Percentiles rank a stretch among this genome's conserved stretches.
These are phyloP conservation scores for Trichaptum fuscoviolaceum DNA, from an alignment of 768 basidiomycete species.

Conservation along the genomic window DNA sequence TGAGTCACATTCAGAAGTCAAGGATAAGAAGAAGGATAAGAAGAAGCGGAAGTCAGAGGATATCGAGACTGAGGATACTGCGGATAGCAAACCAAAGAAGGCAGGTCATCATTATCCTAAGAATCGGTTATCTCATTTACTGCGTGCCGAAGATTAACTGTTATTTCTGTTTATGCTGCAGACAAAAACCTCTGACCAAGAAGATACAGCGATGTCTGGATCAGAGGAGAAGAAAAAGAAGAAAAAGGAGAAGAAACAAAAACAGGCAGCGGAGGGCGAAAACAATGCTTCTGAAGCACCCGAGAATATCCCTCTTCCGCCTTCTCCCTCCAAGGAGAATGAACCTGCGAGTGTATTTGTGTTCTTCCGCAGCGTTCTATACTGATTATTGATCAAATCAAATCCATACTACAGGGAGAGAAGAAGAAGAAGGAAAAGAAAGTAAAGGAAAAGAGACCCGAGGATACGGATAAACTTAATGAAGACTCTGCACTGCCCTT, in stretches of 20 bases:
- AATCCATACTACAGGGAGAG: slow-evolving; percentile 18
- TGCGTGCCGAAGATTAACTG: background rate
- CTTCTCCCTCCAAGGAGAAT: background rate
- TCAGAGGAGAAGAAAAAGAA: slow-evolving; percentile 12
- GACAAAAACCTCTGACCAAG: background rate
- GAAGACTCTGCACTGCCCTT: slow-evolving; percentile 4
- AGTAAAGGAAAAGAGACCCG: slow-evolving; percentile 22
- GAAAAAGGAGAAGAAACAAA: slow-evolving; percentile 30
- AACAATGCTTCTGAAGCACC: background rate
- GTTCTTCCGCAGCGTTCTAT: background rate
- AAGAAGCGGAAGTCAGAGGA: slow-evolving; percentile 15
- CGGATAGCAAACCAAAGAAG: slow-evolving; percentile 1
- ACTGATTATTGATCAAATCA: background rate
- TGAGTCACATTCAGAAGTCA: slow-evolving; percentile 1
- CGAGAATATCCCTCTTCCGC: background rate
- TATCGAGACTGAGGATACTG: slow-evolving; percentile 11
- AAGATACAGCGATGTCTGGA: background rate
- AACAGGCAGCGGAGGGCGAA: background rate
- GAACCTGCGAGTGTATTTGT: background rate
- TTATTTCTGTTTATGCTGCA: background rate
- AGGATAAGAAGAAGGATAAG: slow-evolving; percentile 15
- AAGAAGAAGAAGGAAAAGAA: slow-evolving; percentile 26
- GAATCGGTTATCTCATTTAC: background rate
- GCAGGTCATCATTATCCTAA: slow-evolving; percentile 4
- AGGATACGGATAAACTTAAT: slow-evolving; percentile 8